A percentile compares a stretch with the other conserved stretches of the same genome.
Evolutionary conservation across 2,329 filamentous ascomycete genomes (phyloP).

Genomic region (Nigrospora sphaerica): DNA sequence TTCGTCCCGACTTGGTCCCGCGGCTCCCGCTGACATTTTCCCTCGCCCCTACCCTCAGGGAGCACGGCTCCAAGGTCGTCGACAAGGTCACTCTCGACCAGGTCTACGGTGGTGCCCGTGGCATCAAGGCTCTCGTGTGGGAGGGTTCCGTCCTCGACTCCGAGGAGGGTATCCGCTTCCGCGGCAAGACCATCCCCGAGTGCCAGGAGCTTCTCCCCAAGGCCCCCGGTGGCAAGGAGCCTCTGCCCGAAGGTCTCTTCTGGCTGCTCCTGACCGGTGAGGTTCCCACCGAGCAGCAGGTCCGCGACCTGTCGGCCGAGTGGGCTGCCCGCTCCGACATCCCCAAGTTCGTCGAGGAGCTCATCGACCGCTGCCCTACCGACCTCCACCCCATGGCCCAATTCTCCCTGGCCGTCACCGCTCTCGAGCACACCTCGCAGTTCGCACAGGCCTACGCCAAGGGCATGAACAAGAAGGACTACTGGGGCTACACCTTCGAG

Average conservation of each 20-base stretch:
- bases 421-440: conserved; percentile 95
- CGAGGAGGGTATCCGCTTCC: conserved; percentile 98
- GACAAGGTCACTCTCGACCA: conserved; percentile 99
- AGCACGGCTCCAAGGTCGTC: conserved; percentile 89
- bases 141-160: conserved; percentile 97
- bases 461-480: conserved; percentile 98
- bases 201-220: conserved; percentile 97
- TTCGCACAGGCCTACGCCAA: conserved; percentile 99
- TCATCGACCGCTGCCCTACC: conserved; percentile 98
- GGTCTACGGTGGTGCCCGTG: conserved; percentile 97
- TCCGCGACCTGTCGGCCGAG: conserved; percentile 94
- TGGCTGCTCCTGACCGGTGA: conserved; percentile 98
- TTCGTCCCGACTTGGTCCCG: too few relatives aligned
- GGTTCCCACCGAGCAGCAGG: conserved; percentile 96
- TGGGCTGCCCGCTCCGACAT: conserved; percentile 97
- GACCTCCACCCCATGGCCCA: conserved; percentile 99
- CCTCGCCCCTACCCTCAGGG: conserved; percentile 50
- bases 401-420: conserved; percentile 95
- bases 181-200: conserved; percentile 98
- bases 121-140: conserved; percentile 98
- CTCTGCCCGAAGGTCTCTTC: conserved; percentile 98
- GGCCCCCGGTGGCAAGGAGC: conserved; percentile 93
- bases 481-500: conserved; percentile 99
- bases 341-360: conserved; percentile 97
- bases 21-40: conserved; percentile 14